Conservation (phyloP, 2,329 filamentous ascomycete species). For the Chaetomium sp. region DNA sequence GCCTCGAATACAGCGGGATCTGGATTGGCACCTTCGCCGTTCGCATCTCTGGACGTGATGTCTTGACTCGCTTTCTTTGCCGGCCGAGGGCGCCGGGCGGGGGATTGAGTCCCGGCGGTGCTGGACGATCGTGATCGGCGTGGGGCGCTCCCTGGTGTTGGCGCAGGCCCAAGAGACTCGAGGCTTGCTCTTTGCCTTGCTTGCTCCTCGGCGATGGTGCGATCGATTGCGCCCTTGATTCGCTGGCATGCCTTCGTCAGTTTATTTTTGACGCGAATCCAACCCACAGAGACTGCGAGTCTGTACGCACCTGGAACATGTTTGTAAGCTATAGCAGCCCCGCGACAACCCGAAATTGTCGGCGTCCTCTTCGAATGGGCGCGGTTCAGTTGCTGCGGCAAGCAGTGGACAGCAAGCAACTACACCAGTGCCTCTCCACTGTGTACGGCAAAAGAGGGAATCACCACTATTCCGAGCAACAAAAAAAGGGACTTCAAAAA, state of each 20-base stretch:
- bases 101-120: conserved; percentile 40
- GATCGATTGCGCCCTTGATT: conserved; percentile 82
- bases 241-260: conserved; percentile 53
- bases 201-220: conserved; percentile 88
- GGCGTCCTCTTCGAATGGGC: background rate
- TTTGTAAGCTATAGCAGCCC: conserved; percentile 13
- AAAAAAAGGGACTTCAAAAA: background rate
- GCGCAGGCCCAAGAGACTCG: conserved; percentile 49
- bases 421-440: background rate
- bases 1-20: conserved; percentile 88
- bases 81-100: conserved; percentile 42
- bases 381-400: conserved; percentile 6
- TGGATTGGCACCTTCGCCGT: conserved; percentile 56
- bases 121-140: conserved; percentile 46
- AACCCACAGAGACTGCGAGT: background rate
- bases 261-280: background rate
- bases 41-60: conserved; percentile 35
- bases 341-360: background rate
- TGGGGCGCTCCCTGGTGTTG: conserved; percentile 46
- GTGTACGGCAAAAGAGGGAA: background rate
- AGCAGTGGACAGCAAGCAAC: background rate
- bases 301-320: conserved; percentile 40
- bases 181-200: conserved; percentile 65
- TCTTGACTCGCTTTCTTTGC: conserved; percentile 49
- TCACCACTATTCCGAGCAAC: background rate